Evolutionary conservation across 208 protist genomes (phyloP).

Genomic region (Acanthamoeba healyi): DNA sequence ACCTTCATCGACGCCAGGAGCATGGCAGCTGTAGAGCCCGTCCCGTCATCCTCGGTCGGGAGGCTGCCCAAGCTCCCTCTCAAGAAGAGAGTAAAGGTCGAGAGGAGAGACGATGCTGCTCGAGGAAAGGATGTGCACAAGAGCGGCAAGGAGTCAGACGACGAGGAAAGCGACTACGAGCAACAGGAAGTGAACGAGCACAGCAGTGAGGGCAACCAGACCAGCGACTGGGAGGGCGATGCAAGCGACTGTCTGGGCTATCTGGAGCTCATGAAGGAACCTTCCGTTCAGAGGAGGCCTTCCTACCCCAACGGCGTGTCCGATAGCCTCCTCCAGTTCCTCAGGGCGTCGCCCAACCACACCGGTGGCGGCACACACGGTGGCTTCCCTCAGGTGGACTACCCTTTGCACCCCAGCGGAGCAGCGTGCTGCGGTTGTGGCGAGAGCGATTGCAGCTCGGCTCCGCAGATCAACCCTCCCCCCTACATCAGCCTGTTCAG

Average conservation of each 20-base stretch:
- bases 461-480: not conserved
- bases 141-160: not conserved
- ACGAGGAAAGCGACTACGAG: slow-evolving; percentile 33
- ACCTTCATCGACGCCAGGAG: no score
- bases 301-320: not conserved
- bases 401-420: no score
- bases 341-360: not conserved
- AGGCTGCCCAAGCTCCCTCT: not conserved
- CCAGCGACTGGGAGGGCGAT: slow-evolving; percentile 36
- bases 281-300: not conserved
- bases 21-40: no score
- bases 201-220: slow-evolving; percentile 9
- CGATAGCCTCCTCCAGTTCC: slow-evolving; percentile 4
- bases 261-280: not conserved
- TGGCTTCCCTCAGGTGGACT: no score
- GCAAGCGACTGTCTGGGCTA: not conserved
- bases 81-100: not conserved
- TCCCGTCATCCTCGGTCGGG: no score
- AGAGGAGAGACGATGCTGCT: not conserved
- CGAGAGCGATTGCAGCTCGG: not conserved
- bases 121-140: not conserved
- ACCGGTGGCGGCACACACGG: no score
- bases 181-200: not conserved
- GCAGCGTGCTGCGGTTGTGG: not conserved
- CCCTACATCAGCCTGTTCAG: slow-evolving; percentile 16